phyloP scores from a whole-genome alignment of 1,284 basidiomycete genomes.

The Xerocomus minutiporus region DNA sequence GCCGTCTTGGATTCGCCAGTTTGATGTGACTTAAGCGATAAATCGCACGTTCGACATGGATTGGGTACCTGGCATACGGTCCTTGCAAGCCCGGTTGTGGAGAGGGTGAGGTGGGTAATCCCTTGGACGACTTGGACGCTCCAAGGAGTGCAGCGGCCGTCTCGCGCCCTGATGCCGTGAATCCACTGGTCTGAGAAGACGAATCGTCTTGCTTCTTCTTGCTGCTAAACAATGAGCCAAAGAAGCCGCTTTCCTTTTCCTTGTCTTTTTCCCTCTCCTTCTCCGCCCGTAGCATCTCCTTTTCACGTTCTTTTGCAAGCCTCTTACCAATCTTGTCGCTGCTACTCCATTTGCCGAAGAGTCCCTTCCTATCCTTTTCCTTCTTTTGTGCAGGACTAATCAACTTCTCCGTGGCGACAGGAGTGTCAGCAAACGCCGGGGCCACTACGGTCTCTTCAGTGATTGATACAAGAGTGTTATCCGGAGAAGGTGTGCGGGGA shows the following conservation, averaged over 20 bases:
- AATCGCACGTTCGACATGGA: conserved; percentile 96
- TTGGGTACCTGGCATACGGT: conserved; percentile 84
- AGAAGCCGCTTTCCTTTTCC: conserved; percentile 68
- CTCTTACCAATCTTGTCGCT: conserved; percentile 57
- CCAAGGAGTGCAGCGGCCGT: conserved; percentile 80
- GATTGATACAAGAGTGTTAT: conserved; percentile 26
- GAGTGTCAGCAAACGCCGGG: conserved; percentile 23
- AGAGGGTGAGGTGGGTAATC: conserved; percentile 54
- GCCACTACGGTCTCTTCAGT: conserved; percentile 29
- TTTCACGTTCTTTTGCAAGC: conserved; percentile 48
- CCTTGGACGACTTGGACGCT: conserved; percentile 73
- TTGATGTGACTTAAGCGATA: conserved; percentile 98
- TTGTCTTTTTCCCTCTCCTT: conserved; percentile 42
- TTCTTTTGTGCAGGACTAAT: conserved; percentile 44
- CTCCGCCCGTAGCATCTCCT: conserved; percentile 45
- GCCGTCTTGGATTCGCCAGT: conserved; percentile 91
- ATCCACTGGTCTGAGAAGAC: conserved; percentile 44
- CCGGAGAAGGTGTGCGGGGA: conserved; percentile 46
- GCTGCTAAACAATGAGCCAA: conserved; percentile 81
- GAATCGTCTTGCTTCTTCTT: conserved; percentile 77
- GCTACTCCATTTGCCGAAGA: conserved; percentile 69
- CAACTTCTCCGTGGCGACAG: conserved; percentile 28
- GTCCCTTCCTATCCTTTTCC: conserved; percentile 75
- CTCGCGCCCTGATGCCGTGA: conserved; percentile 65
- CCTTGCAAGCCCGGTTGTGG: conserved; percentile 56